phyloP scores from a whole-genome alignment of 345 rosid genomes.

The Microcos paniculata region DNA sequence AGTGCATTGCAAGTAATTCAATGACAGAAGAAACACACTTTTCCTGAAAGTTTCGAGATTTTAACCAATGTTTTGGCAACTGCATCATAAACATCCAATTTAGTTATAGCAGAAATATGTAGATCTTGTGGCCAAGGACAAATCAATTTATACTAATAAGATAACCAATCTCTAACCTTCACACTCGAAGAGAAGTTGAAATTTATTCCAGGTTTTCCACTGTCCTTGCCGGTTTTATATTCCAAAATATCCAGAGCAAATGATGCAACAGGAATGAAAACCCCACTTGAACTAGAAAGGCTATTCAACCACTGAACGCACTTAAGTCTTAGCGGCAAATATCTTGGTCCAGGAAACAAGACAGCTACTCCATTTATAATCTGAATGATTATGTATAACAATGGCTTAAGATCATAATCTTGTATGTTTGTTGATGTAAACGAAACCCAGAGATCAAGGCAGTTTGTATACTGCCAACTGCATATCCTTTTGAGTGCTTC shows the following conservation, averaged over 20 bases:
- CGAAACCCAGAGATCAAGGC: slow-evolving; percentile 90
- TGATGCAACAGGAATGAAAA: slow-evolving; percentile 76
- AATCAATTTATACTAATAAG: background rate
- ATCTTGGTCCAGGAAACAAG: slow-evolving; percentile 86
- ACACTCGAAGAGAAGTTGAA: slow-evolving; percentile 54
- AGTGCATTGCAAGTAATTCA: slow-evolving; percentile 76
- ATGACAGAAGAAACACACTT: slow-evolving; percentile 58
- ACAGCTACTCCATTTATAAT: slow-evolving; percentile 76
- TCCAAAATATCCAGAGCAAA: slow-evolving; percentile 72
- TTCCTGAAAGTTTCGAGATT: slow-evolving; percentile 78
- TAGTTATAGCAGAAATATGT: slow-evolving; percentile 4
- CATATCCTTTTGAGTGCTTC: slow-evolving; percentile 76
- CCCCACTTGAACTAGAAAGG: slow-evolving; percentile 66
- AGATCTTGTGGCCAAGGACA: background rate
- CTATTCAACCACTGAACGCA: slow-evolving; percentile 83
- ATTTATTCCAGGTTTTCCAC: slow-evolving; percentile 50
- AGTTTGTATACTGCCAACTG: slow-evolving; percentile 74
- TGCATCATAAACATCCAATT: slow-evolving; percentile 29
- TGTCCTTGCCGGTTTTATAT: slow-evolving; percentile 64
- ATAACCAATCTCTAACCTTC: slow-evolving; percentile 50
- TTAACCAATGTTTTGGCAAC: slow-evolving; percentile 93
- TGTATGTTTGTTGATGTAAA: slow-evolving; percentile 50
- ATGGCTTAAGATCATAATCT: slow-evolving; percentile 67
- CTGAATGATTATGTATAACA: slow-evolving; percentile 60
- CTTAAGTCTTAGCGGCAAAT: slow-evolving; percentile 78